Evolutionary conservation across 768 basidiomycete genomes (phyloP).

Genomic region (Boletus sp.): DNA sequence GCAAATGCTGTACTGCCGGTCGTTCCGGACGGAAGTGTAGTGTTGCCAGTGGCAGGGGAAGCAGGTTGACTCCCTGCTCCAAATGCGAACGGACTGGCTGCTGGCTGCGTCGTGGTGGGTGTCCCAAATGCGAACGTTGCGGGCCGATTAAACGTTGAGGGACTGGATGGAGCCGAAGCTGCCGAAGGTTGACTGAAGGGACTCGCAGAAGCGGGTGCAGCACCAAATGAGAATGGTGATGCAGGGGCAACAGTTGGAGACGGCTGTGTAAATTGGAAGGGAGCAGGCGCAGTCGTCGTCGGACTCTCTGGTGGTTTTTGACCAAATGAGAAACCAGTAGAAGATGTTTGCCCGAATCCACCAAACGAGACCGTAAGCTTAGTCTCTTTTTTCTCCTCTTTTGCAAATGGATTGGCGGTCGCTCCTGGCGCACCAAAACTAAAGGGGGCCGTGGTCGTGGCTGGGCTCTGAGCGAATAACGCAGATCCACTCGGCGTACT

Average conservation of each 20-base stretch:
- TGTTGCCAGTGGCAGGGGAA: constrained; percentile 48
- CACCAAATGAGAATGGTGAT: constrained; percentile 47
- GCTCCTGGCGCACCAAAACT: constrained; percentile 31
- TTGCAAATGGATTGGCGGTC: constrained; percentile 47
- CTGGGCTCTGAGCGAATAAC: constrained; percentile 35
- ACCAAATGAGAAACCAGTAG: constrained; percentile 48
- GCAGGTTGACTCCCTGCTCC: constrained; percentile 53
- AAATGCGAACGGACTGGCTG: constrained; percentile 45
- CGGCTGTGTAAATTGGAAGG: constrained; percentile 50
- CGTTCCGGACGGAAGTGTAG: constrained; percentile 33
- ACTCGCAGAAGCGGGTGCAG: constrained; percentile 33
- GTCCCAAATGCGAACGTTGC: constrained; percentile 48
- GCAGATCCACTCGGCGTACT: constrained; percentile 35
- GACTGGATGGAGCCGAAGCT: constrained; percentile 54
- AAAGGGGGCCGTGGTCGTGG: constrained; percentile 34
- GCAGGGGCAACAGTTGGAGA: constrained; percentile 36
- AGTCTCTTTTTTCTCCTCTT: constrained; percentile 46
- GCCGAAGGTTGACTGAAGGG: constrained; percentile 44
- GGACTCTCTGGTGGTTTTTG: constrained; percentile 41
- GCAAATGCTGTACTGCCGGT: constrained; percentile 26
- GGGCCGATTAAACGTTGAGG: constrained; percentile 53
- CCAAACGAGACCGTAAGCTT: constrained; percentile 42
- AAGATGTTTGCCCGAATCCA: constrained; percentile 46
- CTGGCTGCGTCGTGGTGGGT: constrained; percentile 36
- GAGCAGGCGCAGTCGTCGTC: constrained; percentile 38